Evolutionary conservation across 2,329 filamentous ascomycete species (phyloP).

Genomic region (Hirsutella minnesotensis): DNA sequence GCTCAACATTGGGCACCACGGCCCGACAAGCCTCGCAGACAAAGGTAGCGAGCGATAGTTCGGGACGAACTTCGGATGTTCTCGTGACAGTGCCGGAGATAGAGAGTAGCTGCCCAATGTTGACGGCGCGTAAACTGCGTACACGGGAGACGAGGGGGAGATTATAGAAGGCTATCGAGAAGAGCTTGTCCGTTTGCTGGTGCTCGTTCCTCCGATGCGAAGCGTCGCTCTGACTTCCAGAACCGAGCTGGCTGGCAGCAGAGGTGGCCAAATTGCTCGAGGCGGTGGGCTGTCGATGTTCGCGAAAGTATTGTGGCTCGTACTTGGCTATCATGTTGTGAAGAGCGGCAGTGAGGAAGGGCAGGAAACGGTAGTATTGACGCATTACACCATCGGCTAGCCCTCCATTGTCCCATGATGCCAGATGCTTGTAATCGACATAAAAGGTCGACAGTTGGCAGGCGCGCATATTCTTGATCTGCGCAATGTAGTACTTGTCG

Average conservation of each 20-base stretch:
- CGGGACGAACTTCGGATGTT: conserved; percentile 92
- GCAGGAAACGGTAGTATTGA: conserved; percentile 90
- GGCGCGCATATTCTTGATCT: conserved; percentile 65
- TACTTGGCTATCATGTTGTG: conserved; percentile 92
- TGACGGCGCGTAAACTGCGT: conserved; percentile 72
- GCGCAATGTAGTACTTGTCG: conserved; percentile 75
- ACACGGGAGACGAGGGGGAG: conserved; percentile 77
- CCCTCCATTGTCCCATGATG: conserved; percentile 63
- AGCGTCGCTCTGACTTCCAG: conserved; percentile 51
- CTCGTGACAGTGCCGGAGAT: conserved; percentile 95
- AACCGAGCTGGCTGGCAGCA: conserved; percentile 49
- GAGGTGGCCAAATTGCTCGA: conserved; percentile 62
- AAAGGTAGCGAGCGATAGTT: conserved; percentile 86
- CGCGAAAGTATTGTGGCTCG: conserved; percentile 85
- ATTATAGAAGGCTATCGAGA: conserved; percentile 88
- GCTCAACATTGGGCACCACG: conserved; percentile 82
- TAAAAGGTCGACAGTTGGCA: conserved; percentile 77
- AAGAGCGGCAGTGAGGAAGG: conserved; percentile 77
- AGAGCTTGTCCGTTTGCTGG: conserved; percentile 94
- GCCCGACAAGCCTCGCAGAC: conserved; percentile 79
- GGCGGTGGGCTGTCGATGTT: conserved; percentile 75
- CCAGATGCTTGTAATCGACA: conserved; percentile 77
- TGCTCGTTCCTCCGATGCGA: conserved; percentile 74
- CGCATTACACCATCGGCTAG: conserved; percentile 77
- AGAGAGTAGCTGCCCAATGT: conserved; percentile 86